Conservation (phyloP, 2,329 filamentous ascomycete species). For the Cytospora chrysosperma region DNA sequence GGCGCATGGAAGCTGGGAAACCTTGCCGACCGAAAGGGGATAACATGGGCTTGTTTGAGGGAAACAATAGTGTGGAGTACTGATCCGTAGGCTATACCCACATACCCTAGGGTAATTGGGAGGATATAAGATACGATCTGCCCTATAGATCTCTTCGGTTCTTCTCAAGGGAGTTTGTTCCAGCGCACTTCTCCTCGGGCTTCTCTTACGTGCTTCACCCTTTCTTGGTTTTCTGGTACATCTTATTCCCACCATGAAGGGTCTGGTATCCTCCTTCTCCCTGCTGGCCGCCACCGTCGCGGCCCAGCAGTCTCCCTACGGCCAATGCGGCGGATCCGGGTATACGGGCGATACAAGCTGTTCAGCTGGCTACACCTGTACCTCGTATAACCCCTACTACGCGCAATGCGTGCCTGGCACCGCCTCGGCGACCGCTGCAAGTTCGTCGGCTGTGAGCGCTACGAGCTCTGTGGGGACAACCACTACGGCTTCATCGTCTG, state of each 20-base stretch:
- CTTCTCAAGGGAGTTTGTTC: background rate
- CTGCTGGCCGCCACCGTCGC: slow-evolving; percentile 12
- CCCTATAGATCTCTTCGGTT: background rate
- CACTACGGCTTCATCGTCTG: background rate
- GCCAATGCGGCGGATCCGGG: slow-evolving; percentile 26
- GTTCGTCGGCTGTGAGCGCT: slow-evolving; percentile 1
- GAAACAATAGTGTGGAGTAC: background rate
- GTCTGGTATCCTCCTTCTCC: slow-evolving; percentile 15
- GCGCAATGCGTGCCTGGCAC: slow-evolving; percentile 28
- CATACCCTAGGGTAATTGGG: background rate
- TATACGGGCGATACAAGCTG: slow-evolving; percentile 28
- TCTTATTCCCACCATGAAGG: slow-evolving; percentile 8
- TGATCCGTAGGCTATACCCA: background rate
- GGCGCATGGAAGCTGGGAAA: slow-evolving; percentile 8
- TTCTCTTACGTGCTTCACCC: background rate
- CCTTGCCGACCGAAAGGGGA: background rate
- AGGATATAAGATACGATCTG: background rate
- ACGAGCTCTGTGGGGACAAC: background rate
- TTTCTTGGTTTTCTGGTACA: background rate
- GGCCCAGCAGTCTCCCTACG: slow-evolving; percentile 27
- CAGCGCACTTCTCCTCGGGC: background rate
- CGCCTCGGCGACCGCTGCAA: slow-evolving; percentile 5
- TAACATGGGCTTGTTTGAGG: background rate
- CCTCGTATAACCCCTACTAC: slow-evolving; percentile 29
- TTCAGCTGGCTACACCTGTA: slow-evolving; percentile 26